A percentile compares a stretch with the other conserved stretches of the same genome.
These are phyloP conservation scores for Irpex lacteus DNA, from an alignment of 1,284 basidiomycete genomes.

Conservation along the genomic window DNA sequence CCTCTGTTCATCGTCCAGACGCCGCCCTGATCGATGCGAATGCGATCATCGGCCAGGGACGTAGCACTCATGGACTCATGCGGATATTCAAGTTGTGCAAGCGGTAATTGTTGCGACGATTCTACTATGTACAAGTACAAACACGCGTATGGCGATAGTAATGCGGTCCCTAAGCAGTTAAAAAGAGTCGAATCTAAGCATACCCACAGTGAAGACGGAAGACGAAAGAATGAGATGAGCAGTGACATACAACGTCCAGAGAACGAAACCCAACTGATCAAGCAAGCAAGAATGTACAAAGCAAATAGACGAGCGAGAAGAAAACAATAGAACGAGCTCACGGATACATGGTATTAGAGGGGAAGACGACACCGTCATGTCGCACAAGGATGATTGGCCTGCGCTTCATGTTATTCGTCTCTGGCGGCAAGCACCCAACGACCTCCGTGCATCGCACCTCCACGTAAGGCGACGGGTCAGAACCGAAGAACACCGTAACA, in stretches of 20 bases:
- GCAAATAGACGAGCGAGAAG: constrained; percentile 9
- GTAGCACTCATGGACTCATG: neutral
- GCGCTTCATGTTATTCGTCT: constrained; percentile 58
- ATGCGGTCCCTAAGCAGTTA: constrained; percentile 1
- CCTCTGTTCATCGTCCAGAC: neutral
- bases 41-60: neutral
- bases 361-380: constrained; percentile 88
- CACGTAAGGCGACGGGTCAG: constrained; percentile 82
- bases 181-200: constrained; percentile 8
- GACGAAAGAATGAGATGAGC: constrained; percentile 12
- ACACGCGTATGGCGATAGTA: constrained; percentile 9
- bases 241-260: constrained; percentile 13
- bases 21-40: neutral
- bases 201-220: neutral
- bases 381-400: constrained; percentile 84
- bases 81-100: neutral
- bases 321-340: constrained; percentile 13
- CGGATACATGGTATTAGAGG: constrained; percentile 83
- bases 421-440: constrained; percentile 73
- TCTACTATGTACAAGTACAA: constrained; percentile 13
- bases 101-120: neutral
- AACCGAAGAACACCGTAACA: constrained; percentile 84
- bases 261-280: constrained; percentile 5
- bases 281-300: constrained; percentile 12
- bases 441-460: constrained; percentile 90